Evolutionary conservation across 768 basidiomycete species (phyloP), one percentile per base, ranked within the genome.

Genomic region (Rhodotorula toruloides): DNA sequence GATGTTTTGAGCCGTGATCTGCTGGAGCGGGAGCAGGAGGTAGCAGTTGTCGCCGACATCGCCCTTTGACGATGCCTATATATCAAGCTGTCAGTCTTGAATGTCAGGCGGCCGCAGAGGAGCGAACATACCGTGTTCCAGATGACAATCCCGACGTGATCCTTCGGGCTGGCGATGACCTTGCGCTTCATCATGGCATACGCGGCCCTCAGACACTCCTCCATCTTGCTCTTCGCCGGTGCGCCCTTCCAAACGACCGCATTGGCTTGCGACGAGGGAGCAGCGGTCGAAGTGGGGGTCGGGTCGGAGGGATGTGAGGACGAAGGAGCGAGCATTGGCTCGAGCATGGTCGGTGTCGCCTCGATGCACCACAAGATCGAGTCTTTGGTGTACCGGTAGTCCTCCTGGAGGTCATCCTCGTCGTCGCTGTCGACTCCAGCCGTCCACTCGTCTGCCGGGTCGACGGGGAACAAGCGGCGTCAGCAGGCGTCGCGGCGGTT

Each of bases 321-420:
- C 42, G 32, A 55, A 54, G 32, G 27, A 3, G 53, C 17, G 84
- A 83, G 72, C 87, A 84, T 32, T 87, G 86, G 54, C 81, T 81
- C 48, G 32, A 88, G 86, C 94, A 98, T 97, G 17, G 90, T 89
- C 59, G 84, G 81, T 0, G 93, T 94, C 68, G 90, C 91, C 77
- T 99, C 93, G 63, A 99, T 90, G 76, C 88, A 89, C 79, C 97
- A 96, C n/a, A 98, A 78, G 52, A 94, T 87, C 39, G 91, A 89
- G 73, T 97, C 91, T 66, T 84, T 84, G 70, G 86, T 86, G 57
- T 84, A 58, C 22, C 42, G 39, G 54, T 71, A 56, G 29, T 67
- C 55, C 25, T 62, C 55, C 25, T 49, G 27, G 13, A 62, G 27
- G 11, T 67, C 66, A 21, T 67, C 66, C 12, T 67, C 66, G 32